Base-by-base conservation (phyloP, 1,284 basidiomycete genomes). In the Rhodotorula sp. region DNA sequence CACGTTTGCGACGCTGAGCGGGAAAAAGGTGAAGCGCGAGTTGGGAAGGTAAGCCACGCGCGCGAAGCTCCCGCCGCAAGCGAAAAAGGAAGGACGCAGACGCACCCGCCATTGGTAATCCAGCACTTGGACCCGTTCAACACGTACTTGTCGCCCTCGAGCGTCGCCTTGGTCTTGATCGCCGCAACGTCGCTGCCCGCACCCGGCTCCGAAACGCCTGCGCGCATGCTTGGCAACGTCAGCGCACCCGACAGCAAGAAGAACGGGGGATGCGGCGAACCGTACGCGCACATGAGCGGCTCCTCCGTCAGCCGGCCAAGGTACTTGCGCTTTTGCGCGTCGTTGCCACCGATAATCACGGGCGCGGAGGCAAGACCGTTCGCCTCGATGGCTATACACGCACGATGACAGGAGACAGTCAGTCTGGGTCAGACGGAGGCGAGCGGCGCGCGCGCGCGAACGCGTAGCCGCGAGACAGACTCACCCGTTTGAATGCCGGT, bases 231-330 rank as follows among this genome's bases (percentile, higher is more conserved):
- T 22, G 17, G 4, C 22, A 10, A 32, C 22, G 27, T 55, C 37
- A 53, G 56, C 57, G 44, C 7, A 19, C 5, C 19, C 13, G n/a
- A 17, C 44, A 46, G 36, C 15, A 39, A 9, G 2, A 56, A 12
- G 10, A 77, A 77, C 56, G 54, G 50, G 5, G 5, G 6, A 25
- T 79, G 78, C 34, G 85, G n/a, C 62, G 25, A 39, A 44, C 84
- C 84, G 79, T 87, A 87, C 3, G 85, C 83, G 25, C 85, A 85
- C 72, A 87, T 84, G 22, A 87, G 78, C 0, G 85, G 85, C 77
- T 85, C 85, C 73, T 86, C 85, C 0, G 83, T 84, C 83, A 86
- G 84, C n/a, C 85, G 80, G 1, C 85, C 85, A n/a, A 86, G 81
- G 78, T 85, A 86, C 80, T 86, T 86, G 66, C 76, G 75, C 80